These are phyloP conservation scores for Boletus reticulatus DNA, from an alignment of 768 basidiomycete species.

Conservation along the genomic window DNA sequence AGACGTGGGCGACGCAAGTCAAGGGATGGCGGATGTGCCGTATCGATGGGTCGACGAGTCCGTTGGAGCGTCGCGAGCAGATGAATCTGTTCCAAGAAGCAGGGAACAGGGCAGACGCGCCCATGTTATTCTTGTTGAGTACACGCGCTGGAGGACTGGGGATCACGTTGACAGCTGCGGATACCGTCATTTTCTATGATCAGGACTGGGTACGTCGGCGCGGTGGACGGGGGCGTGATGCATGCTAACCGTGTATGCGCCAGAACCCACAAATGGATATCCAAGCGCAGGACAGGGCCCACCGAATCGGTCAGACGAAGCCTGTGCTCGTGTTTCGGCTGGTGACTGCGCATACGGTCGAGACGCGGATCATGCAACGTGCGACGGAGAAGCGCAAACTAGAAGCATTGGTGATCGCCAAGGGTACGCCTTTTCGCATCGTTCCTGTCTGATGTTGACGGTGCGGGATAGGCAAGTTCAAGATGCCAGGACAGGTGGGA, in stretches of 20 bases:
- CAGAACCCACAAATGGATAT: conserved; percentile 96
- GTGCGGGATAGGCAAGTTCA: conserved; percentile 67
- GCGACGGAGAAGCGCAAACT: conserved; percentile 85
- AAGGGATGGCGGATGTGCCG: conserved; percentile 86
- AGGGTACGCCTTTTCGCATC: conserved; percentile 43
- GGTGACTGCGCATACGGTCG: conserved; percentile 84
- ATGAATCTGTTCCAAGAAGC: conserved; percentile 83
- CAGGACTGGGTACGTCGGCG: conserved; percentile 21
- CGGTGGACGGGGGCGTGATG: background rate
- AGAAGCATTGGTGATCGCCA: conserved; percentile 93
- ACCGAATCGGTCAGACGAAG: conserved; percentile 92
- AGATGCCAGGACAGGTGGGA: conserved; percentile 59
- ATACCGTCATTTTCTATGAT: conserved; percentile 28
- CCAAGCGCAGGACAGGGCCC: conserved; percentile 94
- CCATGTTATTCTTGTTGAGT: conserved; percentile 80
- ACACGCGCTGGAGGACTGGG: conserved; percentile 96
- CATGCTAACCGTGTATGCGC: conserved; percentile 2
- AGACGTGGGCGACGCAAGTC: conserved; percentile 76
- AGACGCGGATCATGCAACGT: conserved; percentile 88
- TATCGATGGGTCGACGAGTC: conserved; percentile 85
- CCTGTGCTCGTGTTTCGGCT: conserved; percentile 90
- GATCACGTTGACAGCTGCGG: conserved; percentile 85
- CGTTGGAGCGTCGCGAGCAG: conserved; percentile 78
- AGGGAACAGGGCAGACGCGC: conserved; percentile 59
- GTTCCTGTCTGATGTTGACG: background rate